These are phyloP conservation scores for Barnettozyma californica DNA, from an alignment of 805 yeast species.

Conservation along the genomic window DNA sequence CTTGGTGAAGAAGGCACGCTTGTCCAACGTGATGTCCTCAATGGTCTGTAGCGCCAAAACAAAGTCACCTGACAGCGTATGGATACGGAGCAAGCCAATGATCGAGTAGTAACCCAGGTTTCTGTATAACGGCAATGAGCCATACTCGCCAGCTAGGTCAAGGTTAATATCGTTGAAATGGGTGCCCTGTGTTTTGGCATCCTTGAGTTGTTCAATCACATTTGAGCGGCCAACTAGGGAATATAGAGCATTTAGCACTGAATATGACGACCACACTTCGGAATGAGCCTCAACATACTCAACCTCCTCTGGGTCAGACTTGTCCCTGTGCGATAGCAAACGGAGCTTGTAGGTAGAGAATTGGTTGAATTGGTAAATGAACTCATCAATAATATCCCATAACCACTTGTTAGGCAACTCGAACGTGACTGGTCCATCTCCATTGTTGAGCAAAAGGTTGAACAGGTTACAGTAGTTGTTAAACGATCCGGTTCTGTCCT, in stretches of 20 bases:
- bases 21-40: constrained; percentile 41
- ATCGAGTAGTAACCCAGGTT: constrained; percentile 43
- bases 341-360: constrained; percentile 38
- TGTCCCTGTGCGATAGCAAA: constrained; percentile 25
- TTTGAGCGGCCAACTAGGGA: constrained; percentile 38
- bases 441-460: constrained; percentile 38
- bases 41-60: constrained; percentile 43
- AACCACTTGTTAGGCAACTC: constrained; percentile 45
- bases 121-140: constrained; percentile 37
- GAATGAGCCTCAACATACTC: constrained; percentile 33
- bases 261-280: constrained; percentile 42
- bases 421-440: constrained; percentile 38
- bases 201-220: constrained; percentile 35
- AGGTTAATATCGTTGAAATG: constrained; percentile 9
- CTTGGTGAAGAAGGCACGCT: constrained; percentile 41
- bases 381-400: constrained; percentile 49
- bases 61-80: constrained; percentile 45
- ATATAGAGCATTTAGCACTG: constrained; percentile 44
- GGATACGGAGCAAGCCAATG: constrained; percentile 45
- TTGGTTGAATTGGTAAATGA: constrained; percentile 45
- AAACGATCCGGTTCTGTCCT: constrained; percentile 41
- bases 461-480: constrained; percentile 45
- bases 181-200: constrained; percentile 19
- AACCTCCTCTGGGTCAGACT: constrained; percentile 29
- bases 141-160: constrained; percentile 39